Base-by-base conservation (phyloP, 2,329 filamentous ascomycete species). In the Sporothrix dimorphospora region DNA sequence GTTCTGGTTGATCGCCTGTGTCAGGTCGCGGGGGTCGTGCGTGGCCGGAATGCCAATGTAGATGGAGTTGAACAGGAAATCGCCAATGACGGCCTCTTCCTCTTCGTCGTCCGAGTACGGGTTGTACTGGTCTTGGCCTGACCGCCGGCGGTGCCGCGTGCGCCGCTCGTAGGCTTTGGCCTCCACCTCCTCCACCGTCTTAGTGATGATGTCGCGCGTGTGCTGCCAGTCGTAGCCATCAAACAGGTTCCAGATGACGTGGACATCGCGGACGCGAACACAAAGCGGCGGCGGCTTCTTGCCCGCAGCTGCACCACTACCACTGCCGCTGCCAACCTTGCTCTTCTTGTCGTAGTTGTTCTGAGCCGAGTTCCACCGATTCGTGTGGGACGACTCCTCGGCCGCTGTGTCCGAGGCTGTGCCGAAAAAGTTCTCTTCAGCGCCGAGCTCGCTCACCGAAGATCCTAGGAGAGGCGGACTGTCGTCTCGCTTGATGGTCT, bases 51-150 rank as follows among this genome's bases (percentile, higher is more conserved):
- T 92, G 16, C 93, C 94, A 77, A 99, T 98, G 83, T 98, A 99
- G 71, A 99, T 97, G 0, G 96, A 99, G 79, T 99, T 98, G 86
- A 99, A 99, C 19, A 99, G 85, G 76, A 97, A 97, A 79, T 99
- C 97, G 6, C 94, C 94, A 80, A 98, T 97, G 6, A 92, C 92
- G 14, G 90, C 93, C 80, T 94, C 92, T 57, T 94, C 92, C 66
- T 97, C 92, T 30, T 95, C 90, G 47, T 90, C 91, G 70, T 91
- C 92, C 34, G 73, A 67, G 38, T 74, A 76, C 1, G 73, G 71
- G 27, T 42, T 72, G 72, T 72, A 72, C 77, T 80, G 88, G 79
- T 81, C 78, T 70, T 87, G 85, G 38, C 86, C 83, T 70, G 87
- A 84, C 73, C 88, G 83, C 70, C 89, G 88, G 6, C 87, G 85